phyloP scores from a whole-genome alignment of 2,329 filamentous ascomycete species.

The Fusarium tricinctum region DNA sequence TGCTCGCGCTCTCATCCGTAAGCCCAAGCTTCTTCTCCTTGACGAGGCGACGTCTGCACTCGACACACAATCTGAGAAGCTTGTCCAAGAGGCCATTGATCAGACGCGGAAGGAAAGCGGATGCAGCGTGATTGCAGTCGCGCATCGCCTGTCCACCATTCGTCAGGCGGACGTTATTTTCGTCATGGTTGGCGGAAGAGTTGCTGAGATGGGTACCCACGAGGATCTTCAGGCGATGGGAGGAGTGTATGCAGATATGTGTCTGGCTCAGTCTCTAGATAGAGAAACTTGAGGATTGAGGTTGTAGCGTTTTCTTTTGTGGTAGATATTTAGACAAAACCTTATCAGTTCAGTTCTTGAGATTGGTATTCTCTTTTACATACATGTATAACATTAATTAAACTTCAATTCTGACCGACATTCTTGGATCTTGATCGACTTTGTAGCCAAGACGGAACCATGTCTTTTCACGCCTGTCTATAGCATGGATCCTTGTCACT shows the following conservation, averaged over 20 bases:
- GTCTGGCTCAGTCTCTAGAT: slow-evolving; percentile 34
- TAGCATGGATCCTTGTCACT: no score
- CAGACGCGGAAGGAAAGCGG: slow-evolving; percentile 23
- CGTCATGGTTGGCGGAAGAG: slow-evolving; percentile 69
- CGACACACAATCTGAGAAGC: slow-evolving; percentile 71
- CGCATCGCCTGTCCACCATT: slow-evolving; percentile 69
- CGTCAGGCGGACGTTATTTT: slow-evolving; percentile 72
- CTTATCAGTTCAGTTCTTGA: background rate
- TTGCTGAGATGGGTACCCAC: slow-evolving; percentile 71
- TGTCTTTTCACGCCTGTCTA: no score
- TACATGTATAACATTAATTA: background rate
- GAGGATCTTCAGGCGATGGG: slow-evolving; percentile 64
- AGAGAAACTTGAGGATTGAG: background rate
- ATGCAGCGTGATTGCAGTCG: slow-evolving; percentile 71
- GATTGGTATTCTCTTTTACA: background rate
- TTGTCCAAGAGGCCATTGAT: slow-evolving; percentile 69
- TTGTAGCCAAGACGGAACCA: no score
- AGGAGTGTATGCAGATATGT: slow-evolving; percentile 40
- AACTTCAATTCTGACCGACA: background rate
- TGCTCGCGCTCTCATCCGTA: slow-evolving; percentile 73
- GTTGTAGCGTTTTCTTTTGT: background rate
- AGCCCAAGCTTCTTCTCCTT: slow-evolving; percentile 73
- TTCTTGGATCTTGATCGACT: no score
- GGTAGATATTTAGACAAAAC: background rate
- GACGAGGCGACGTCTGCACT: slow-evolving; percentile 75